A percentile compares a stretch with the other conserved stretches of the same genome.
Conservation (phyloP, 257 asterid species). For the Solanum habrochaites region DNA sequence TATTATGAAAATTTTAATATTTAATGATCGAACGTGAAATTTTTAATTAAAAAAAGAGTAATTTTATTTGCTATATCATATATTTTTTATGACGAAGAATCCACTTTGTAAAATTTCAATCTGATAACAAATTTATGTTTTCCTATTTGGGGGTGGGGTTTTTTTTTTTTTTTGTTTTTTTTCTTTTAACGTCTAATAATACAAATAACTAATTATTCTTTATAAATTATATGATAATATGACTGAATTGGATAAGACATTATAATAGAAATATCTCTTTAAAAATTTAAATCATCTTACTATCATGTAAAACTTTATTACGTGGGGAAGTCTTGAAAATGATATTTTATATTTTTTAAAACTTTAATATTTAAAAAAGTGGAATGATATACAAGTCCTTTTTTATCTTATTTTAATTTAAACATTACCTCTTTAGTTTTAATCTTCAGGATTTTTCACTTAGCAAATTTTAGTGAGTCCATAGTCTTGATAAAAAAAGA, state of each 20-base stretch:
- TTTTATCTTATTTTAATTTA: neutral
- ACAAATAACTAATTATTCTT: neutral
- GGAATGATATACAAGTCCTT: neutral
- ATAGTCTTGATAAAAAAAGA: too few species aligned
- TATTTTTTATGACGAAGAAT: neutral
- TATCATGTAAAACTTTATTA: neutral
- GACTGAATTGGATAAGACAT: neutral
- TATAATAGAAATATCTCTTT: neutral
- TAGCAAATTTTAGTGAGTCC: neutral
- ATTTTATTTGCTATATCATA: fast-evolving
- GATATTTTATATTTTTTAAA: neutral
- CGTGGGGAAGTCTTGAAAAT: neutral
- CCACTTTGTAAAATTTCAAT: neutral
- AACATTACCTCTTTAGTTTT: neutral
- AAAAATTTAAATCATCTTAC: neutral
- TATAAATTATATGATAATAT: neutral
- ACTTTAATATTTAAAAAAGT: neutral
- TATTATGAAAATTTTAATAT: too few species aligned
- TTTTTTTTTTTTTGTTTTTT: too few species aligned
- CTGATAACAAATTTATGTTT: neutral
- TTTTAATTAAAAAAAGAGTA: fast-evolving
- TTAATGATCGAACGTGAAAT: fast-evolving
- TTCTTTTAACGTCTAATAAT: neutral
- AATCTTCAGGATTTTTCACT: neutral
- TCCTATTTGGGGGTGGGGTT: too few species aligned